These are phyloP conservation scores for Diaporthe longicolla DNA, from an alignment of 2,329 filamentous ascomycete species.

Conservation along the genomic window DNA sequence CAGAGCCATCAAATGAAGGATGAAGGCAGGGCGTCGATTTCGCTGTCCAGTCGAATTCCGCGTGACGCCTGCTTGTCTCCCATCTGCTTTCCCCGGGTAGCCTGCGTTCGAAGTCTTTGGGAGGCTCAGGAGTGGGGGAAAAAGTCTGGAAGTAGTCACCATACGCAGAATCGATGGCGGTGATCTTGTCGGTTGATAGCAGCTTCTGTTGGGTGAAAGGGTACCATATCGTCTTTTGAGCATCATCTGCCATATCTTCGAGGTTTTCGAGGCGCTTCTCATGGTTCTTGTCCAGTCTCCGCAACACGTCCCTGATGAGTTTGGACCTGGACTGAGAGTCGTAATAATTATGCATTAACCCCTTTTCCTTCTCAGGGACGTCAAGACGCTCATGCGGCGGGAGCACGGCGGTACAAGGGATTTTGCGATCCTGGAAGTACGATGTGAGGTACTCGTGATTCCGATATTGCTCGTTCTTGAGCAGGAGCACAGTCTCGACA, in stretches of 20 bases:
- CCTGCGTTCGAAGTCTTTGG: background rate
- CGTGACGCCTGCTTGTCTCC: no score
- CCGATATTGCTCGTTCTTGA: constrained; percentile 74
- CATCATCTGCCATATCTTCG: constrained; percentile 72
- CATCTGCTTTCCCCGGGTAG: background rate
- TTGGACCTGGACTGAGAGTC: constrained; percentile 1
- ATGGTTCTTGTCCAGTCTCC: constrained; percentile 8
- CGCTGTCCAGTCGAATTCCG: constrained; percentile 29
- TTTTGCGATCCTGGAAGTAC: constrained; percentile 75
- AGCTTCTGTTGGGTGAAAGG: constrained; percentile 86
- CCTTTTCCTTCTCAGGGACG: constrained; percentile 60
- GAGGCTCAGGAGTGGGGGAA: background rate
- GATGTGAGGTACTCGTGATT: constrained; percentile 77
- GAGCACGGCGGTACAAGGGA: constrained; percentile 70
- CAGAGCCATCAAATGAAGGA: constrained; percentile 85
- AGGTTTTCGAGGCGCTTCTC: constrained; percentile 69
- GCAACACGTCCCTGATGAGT: constrained; percentile 7
- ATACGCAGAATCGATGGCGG: constrained; percentile 84
- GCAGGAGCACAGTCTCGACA: constrained; percentile 78
- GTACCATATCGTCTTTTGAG: constrained; percentile 82
- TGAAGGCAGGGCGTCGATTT: constrained; percentile 59
- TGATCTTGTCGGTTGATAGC: constrained; percentile 73
- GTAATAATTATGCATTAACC: background rate
- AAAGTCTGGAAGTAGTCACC: constrained; percentile 82
- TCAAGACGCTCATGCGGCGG: constrained; percentile 68